A percentile compares a stretch with the other conserved stretches of the same genome.
phyloP scores from a whole-genome alignment of 1,284 basidiomycete genomes.

The Ustilago loliicola region DNA sequence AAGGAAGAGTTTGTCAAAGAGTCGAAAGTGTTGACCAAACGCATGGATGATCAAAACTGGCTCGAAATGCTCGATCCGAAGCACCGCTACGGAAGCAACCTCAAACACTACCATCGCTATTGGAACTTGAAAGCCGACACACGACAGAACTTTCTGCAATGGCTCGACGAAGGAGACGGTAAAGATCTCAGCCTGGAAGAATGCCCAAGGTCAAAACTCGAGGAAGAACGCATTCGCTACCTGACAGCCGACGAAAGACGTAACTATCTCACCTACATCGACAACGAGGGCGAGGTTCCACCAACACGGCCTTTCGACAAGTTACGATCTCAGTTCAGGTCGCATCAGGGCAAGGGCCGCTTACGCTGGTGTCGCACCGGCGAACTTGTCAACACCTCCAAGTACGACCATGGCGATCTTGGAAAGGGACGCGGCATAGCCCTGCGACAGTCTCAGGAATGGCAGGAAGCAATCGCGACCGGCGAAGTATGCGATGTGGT shows the following conservation, averaged over 20 bases:
- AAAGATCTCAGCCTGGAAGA: conserved; percentile 77
- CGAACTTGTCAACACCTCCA: conserved; percentile 73
- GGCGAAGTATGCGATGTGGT: conserved; percentile 43
- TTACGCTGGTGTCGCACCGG: conserved; percentile 79
- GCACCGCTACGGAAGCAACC: conserved; percentile 59
- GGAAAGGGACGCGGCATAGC: conserved; percentile 65
- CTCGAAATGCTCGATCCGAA: conserved; percentile 56
- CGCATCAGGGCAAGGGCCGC: conserved; percentile 72
- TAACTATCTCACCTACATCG: conserved; percentile 78
- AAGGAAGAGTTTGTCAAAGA: conserved; percentile 38
- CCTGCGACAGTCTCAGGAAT: conserved; percentile 36
- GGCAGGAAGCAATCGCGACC: conserved; percentile 38
- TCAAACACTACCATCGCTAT: conserved; percentile 55
- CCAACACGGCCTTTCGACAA: conserved; percentile 13
- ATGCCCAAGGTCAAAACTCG: conserved; percentile 78
- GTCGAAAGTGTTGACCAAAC: conserved; percentile 43
- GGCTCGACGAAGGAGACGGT: conserved; percentile 80
- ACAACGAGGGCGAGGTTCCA: conserved; percentile 64
- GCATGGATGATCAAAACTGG: conserved; percentile 53
- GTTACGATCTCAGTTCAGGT: conserved; percentile 22
- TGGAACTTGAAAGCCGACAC: conserved; percentile 49
- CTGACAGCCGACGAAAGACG: conserved; percentile 76
- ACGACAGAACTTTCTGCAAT: conserved; percentile 68
- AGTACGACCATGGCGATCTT: conserved; percentile 57
- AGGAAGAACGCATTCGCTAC: conserved; percentile 74